Base-by-base conservation (phyloP, 2,329 filamentous ascomycete genomes). In the Trichoderma sp. region DNA sequence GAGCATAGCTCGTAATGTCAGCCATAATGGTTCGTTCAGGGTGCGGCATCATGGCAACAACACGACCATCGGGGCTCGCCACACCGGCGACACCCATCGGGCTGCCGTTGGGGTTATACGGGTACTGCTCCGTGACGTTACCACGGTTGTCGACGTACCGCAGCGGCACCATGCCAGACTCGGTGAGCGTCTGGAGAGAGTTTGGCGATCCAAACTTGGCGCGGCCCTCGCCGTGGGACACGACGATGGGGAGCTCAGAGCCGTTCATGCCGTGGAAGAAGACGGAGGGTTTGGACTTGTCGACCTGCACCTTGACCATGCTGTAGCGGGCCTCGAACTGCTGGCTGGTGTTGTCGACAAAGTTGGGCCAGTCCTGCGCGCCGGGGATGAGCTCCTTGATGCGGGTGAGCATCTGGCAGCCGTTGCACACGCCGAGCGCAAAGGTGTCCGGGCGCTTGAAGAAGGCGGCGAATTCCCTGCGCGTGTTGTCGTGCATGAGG, bases 401-500 rank as follows among this genome's bases (percentile, higher is more conserved):
- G 65, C 94, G 90, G 6, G 92, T 92, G 53, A 98, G 85, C 89
- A 98, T 97, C 82, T 99, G 96, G 80, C 96, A 98, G 65, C 96
- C 96, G 80, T 99, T 99, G 87, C 96, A 98, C 39, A 98, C 94
- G 76, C 96, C 96, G 1, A 99, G 87, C 0, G 94, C 87, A 82
- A 99, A 98, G 0, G 96, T 98, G 79, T 98, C 94, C 5, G 91
- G 88, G 34, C 96, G 90, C 75, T 90, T 87, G 84, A 98, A 98
- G 87, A 98, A 98, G 63, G 85, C 82, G 77, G 92, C 85, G 83
- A 98, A 98, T 76, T 95, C 92, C 71, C 87, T 86, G 56, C 94
- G 90, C 2, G 88, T 87, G 56, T 91, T 91, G 71, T 91, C 88
- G 82, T 98, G 94, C 81, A 97, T 88, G 21, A 98, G 88, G 51